A percentile compares a stretch with the other conserved stretches of the same genome.
These are phyloP conservation scores for Fusarium hostae DNA, from an alignment of 2,329 filamentous ascomycete genomes.

Conservation along the genomic window DNA sequence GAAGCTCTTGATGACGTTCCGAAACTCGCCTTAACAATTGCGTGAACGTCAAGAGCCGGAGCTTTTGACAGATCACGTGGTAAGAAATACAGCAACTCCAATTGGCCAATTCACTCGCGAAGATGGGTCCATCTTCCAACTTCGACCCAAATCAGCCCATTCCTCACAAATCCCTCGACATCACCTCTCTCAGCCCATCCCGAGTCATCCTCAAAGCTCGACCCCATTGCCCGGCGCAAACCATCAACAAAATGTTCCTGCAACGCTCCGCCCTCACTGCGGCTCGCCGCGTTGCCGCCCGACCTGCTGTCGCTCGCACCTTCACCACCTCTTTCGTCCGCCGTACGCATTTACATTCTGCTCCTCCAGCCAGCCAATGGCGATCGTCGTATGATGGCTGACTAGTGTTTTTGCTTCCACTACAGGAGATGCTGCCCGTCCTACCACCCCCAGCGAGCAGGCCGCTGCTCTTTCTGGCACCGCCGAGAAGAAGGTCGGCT, in stretches of 20 bases:
- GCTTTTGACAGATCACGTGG: conserved; percentile 49
- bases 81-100: conserved; percentile 24
- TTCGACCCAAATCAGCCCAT: conserved; percentile 59
- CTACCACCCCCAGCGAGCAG: conserved; percentile 51
- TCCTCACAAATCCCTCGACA: conserved; percentile 60
- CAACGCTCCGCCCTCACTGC: conserved; percentile 70
- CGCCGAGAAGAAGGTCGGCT: conserved; percentile 59
- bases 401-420: conserved; percentile 36
- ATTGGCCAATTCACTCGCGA: conserved; percentile 52
- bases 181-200: conserved; percentile 45
- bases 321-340: conserved; percentile 70
- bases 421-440: conserved; percentile 54
- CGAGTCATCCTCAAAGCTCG: conserved; percentile 38
- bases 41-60: conserved; percentile 22
- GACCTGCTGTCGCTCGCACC: conserved; percentile 65
- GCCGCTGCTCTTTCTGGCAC: conserved; percentile 51
- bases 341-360: conserved; percentile 59
- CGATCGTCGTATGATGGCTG: conserved; percentile 49
- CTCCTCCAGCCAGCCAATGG: conserved; percentile 39
- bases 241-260: conserved; percentile 63
- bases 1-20: conserved; percentile 25
- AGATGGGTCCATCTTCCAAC: conserved; percentile 48
- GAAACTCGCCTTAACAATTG: conserved; percentile 30
- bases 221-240: conserved; percentile 40
- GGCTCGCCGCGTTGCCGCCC: conserved; percentile 68